phyloP scores from a whole-genome alignment of 2,329 filamentous ascomycete species.

The Xylaria sp. region DNA sequence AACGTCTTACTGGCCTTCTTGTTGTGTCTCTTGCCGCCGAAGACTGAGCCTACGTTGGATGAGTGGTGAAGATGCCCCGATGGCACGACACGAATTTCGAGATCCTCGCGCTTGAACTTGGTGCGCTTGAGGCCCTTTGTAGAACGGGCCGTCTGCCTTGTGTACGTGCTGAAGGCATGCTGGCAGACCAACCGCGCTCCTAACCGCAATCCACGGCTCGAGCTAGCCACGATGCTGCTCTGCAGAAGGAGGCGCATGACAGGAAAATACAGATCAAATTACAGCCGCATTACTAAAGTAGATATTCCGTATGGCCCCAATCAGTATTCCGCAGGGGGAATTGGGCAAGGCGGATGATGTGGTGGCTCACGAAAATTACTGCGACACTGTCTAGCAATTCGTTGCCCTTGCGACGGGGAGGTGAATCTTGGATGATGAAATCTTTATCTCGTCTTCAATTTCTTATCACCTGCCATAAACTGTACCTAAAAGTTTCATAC shows the following conservation, averaged over 20 bases:
- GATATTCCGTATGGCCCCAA: not conserved
- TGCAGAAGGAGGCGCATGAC: slow-evolving; percentile 29
- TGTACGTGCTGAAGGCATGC: slow-evolving; percentile 26
- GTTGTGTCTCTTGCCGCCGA: not conserved
- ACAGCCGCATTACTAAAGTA: slow-evolving; percentile 25
- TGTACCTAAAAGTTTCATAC: too few relatives aligned
- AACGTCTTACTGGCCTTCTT: slow-evolving; percentile 21
- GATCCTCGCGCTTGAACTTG: too few relatives aligned
- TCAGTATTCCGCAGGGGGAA: not conserved
- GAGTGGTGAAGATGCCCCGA: too few relatives aligned
- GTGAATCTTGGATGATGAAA: too few relatives aligned
- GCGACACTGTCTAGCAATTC: too few relatives aligned
- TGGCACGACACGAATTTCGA: too few relatives aligned
- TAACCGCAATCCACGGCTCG: slow-evolving; percentile 17
- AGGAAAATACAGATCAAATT: slow-evolving; percentile 6
- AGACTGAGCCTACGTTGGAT: too few relatives aligned
- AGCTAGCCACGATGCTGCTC: slow-evolving; percentile 22
- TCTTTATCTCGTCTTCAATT: not conserved
- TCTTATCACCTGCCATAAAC: not conserved
- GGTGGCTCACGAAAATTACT: not conserved
- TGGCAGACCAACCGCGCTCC: slow-evolving; percentile 2
- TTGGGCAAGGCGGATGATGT: not conserved
- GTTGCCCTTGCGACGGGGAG: too few relatives aligned
- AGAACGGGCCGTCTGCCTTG: slow-evolving; percentile 7
- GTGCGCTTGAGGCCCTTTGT: not conserved